Evolutionary conservation across 805 yeast species (phyloP).

Genomic region (Cyberlindnera maritima): DNA sequence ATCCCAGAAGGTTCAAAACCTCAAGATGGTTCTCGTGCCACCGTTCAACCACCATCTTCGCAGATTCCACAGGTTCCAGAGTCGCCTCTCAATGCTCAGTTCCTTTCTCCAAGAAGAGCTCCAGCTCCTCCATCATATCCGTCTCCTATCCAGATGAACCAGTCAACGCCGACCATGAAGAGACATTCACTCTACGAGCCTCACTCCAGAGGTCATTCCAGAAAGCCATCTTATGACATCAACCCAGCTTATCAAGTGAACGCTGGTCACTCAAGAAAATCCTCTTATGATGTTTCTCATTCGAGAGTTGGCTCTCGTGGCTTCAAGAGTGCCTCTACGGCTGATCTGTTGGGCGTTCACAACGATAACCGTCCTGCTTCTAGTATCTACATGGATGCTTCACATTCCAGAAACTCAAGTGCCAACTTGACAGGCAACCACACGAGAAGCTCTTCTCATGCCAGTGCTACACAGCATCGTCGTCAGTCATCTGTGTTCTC

Average conservation of each 20-base stretch:
- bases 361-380: conserved; percentile 42
- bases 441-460: conserved; percentile 44
- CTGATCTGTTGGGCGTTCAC: conserved; percentile 33
- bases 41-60: conserved; percentile 21
- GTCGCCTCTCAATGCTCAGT: conserved; percentile 30
- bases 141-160: conserved; percentile 37
- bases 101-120: conserved; percentile 68
- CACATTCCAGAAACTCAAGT: conserved; percentile 34
- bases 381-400: conserved; percentile 45
- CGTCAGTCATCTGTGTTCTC: conserved; percentile 62
- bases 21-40: conserved; percentile 2
- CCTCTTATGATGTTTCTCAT: conserved; percentile 24
- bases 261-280: conserved; percentile 26
- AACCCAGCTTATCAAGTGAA: conserved; percentile 15
- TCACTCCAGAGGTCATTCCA: conserved; percentile 23
- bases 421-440: conserved; percentile 32
- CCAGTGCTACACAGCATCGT: conserved; percentile 41
- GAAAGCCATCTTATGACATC: conserved; percentile 30
- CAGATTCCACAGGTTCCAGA: conserved; percentile 17
- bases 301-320: conserved; percentile 20
- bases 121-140: conserved; percentile 63
- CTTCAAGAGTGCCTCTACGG: conserved; percentile 23
- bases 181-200: conserved; percentile 28
- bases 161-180: conserved; percentile 21
- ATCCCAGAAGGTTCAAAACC: conserved; percentile 23